Evolutionary conservation across 179 eudicot species (phyloP).

Genomic region (Spergularia azorica): DNA sequence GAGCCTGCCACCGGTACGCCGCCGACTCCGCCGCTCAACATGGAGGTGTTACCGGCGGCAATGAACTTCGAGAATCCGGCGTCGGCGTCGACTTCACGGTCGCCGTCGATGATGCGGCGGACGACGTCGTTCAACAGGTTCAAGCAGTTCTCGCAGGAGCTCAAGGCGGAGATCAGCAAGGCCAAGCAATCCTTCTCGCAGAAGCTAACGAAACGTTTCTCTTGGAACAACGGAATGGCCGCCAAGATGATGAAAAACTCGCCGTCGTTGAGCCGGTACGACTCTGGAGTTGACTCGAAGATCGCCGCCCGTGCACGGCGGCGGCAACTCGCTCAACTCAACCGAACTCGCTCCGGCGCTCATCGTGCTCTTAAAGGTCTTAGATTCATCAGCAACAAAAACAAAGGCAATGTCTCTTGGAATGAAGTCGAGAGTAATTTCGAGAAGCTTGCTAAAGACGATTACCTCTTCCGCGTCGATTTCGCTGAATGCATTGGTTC

Average conservation of each 20-base stretch:
- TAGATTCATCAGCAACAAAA: constrained; percentile 57
- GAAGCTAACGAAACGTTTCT: constrained; percentile 61
- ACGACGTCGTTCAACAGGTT: constrained; percentile 57
- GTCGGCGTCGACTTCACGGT: constrained; percentile 24
- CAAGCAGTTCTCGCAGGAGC: constrained; percentile 76
- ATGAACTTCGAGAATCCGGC: constrained; percentile 6
- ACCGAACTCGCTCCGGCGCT: constrained; percentile 84
- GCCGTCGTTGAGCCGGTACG: constrained; percentile 33
- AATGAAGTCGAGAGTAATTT: constrained; percentile 64
- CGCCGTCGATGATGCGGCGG: constrained; percentile 51
- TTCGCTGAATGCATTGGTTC: constrained; percentile 94
- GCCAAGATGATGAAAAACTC: constrained; percentile 42
- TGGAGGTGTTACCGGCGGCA: constrained; percentile 12
- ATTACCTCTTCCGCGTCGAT: constrained; percentile 65
- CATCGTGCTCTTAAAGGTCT: constrained; percentile 79
- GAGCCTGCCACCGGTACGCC: constrained; percentile 51
- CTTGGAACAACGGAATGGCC: constrained; percentile 60
- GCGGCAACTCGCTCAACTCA: constrained; percentile 64
- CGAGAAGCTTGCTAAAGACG: constrained; percentile 59
- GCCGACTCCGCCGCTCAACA: background rate
- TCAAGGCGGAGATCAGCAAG: constrained; percentile 50
- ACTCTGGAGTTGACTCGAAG: constrained; percentile 48
- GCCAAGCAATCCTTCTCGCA: constrained; percentile 76
- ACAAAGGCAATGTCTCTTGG: constrained; percentile 56
- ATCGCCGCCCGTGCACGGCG: constrained; percentile 75